phyloP scores from a whole-genome alignment of 441 rosid species.

The Melastoma candidum region DNA sequence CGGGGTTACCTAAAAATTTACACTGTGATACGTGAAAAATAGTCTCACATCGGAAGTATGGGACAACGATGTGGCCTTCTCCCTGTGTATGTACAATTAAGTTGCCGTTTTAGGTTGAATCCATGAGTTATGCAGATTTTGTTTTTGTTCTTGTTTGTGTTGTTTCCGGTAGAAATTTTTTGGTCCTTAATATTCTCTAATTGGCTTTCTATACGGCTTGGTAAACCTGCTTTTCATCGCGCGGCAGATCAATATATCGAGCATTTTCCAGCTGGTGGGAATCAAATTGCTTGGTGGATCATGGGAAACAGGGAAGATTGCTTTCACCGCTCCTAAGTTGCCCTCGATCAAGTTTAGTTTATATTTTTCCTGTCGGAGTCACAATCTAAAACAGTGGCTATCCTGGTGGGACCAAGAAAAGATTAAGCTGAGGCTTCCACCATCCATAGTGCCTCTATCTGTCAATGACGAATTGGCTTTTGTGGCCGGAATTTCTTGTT shows the following conservation, averaged over 20 bases:
- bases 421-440: slow-evolving; percentile 71
- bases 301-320: slow-evolving; percentile 95
- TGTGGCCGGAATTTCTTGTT: slow-evolving; percentile 67
- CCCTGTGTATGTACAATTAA: too few relatives aligned
- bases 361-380: slow-evolving; percentile 70
- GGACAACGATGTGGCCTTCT: too few relatives aligned
- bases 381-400: slow-evolving; percentile 78
- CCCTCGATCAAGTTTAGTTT: slow-evolving; percentile 72
- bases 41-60: too few relatives aligned
- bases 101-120: too few relatives aligned
- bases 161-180: not conserved
- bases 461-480: slow-evolving; percentile 91
- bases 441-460: slow-evolving; percentile 75
- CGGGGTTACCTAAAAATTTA: too few relatives aligned
- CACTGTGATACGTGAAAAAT: too few relatives aligned
- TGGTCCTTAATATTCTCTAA: slow-evolving; percentile 1
- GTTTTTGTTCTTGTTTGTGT: too few relatives aligned
- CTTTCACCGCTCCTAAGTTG: slow-evolving; percentile 71
- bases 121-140: too few relatives aligned
- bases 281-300: slow-evolving; percentile 97
- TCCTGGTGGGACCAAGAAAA: slow-evolving; percentile 85
- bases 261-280: slow-evolving; percentile 86
- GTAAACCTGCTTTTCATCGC: too few relatives aligned
- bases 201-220: slow-evolving; percentile 7
- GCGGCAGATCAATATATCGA: slow-evolving; percentile 77